Percentiles rank a stretch among this genome's conserved stretches.
Evolutionary conservation across 768 basidiomycete genomes (phyloP).

Genomic region (Podaxis rugospora): DNA sequence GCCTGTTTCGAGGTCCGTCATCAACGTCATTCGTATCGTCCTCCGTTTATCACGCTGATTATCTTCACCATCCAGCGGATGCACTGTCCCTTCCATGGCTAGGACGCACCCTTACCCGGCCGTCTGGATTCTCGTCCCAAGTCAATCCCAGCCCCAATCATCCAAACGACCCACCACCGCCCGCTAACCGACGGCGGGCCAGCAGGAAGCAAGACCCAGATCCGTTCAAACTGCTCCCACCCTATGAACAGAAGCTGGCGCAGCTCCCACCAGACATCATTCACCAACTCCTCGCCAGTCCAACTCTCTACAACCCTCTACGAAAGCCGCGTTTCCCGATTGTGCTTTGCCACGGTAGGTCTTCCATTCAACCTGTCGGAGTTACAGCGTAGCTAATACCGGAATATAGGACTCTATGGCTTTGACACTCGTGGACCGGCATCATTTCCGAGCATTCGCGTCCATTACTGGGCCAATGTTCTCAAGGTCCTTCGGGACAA

Average conservation of each 20-base stretch:
- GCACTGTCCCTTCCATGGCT: slow-evolving; percentile 15
- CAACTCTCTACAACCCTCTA: slow-evolving; percentile 72
- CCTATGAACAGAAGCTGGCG: slow-evolving; percentile 13
- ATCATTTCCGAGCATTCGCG: slow-evolving; percentile 74
- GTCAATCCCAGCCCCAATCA: slow-evolving; percentile 14
- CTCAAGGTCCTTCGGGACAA: slow-evolving; percentile 73
- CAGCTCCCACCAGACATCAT: slow-evolving; percentile 43
- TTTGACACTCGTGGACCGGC: slow-evolving; percentile 88
- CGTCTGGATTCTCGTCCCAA: slow-evolving; percentile 19
- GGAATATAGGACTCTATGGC: slow-evolving; percentile 75
- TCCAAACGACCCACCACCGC: slow-evolving; percentile 18
- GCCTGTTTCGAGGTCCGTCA: slow-evolving; percentile 7
- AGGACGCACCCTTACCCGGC: slow-evolving; percentile 8
- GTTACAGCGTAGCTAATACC: neutral
- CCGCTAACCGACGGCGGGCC: slow-evolving; percentile 7
- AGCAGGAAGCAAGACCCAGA: slow-evolving; percentile 8
- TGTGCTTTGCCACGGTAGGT: slow-evolving; percentile 91
- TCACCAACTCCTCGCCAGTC: slow-evolving; percentile 70
- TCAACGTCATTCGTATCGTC: neutral
- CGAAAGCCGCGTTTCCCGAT: slow-evolving; percentile 84
- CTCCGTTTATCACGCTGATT: neutral
- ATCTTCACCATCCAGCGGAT: neutral
- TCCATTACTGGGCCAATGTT: slow-evolving; percentile 95
- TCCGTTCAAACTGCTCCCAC: slow-evolving; percentile 13
- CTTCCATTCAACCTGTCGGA: neutral